Percentiles rank a stretch among this genome's conserved stretches.
phyloP scores from a whole-genome alignment of 495 filamentous ascomycete species.

The Tuber microsphaerosporum region DNA sequence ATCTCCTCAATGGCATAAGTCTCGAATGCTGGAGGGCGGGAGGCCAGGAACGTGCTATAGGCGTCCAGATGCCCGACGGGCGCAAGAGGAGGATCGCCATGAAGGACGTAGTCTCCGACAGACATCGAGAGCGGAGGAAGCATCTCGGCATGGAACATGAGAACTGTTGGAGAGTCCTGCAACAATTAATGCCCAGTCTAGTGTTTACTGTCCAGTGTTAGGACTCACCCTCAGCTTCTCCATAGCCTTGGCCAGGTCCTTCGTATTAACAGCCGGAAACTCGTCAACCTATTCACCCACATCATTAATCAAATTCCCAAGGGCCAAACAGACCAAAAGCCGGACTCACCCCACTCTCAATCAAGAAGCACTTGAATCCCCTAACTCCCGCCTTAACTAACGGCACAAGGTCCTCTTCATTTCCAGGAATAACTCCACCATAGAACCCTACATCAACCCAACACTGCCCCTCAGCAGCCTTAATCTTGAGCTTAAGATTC shows the following conservation, averaged over 20 bases:
- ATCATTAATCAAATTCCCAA: slow-evolving; percentile 4
- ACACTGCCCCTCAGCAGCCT: slow-evolving; percentile 79
- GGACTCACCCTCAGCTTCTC: slow-evolving; percentile 58
- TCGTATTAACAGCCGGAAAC: slow-evolving; percentile 79
- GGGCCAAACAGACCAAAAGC: neutral
- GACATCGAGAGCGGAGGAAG: slow-evolving; percentile 78
- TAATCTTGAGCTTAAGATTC: slow-evolving; percentile 74
- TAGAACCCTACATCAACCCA: slow-evolving; percentile 99
- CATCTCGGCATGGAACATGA: slow-evolving; percentile 99
- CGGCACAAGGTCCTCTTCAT: slow-evolving; percentile 67
- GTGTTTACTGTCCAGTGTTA: neutral
- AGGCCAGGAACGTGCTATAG: slow-evolving; percentile 88
- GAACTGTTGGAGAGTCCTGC: slow-evolving; percentile 55
- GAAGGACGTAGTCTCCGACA: slow-evolving; percentile 69
- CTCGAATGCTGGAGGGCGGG: slow-evolving; percentile 82
- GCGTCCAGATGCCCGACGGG: slow-evolving; percentile 68
- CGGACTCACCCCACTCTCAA: slow-evolving; percentile 81
- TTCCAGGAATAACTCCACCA: slow-evolving; percentile 89
- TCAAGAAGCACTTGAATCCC: slow-evolving; percentile 96
- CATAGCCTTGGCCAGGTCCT: slow-evolving; percentile 74
- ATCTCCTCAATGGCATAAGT: slow-evolving; percentile 85
- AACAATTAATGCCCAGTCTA: neutral
- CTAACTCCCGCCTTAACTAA: slow-evolving; percentile 79
- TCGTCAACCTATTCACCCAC: slow-evolving; percentile 64
- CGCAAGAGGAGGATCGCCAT: slow-evolving; percentile 62